Conservation (phyloP, 495 filamentous ascomycete species). For the Annulohypoxylon stygium region DNA sequence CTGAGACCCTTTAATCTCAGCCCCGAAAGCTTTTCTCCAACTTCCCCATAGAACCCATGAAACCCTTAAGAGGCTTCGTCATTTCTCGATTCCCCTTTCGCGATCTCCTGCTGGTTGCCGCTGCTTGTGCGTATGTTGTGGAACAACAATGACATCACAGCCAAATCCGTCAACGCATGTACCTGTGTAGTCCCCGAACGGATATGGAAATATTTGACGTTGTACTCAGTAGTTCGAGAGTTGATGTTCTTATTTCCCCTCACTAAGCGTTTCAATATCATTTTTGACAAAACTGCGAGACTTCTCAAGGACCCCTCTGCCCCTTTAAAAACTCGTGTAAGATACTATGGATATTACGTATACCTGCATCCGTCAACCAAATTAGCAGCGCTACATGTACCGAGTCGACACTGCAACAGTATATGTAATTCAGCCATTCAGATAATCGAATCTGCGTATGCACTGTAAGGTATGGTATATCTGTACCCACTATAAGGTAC, state of each 20-base stretch:
- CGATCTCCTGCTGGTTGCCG: slow-evolving; percentile 41
- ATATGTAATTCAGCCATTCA: background rate
- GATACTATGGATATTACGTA: slow-evolving; percentile 21
- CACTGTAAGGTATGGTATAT: slow-evolving; percentile 14
- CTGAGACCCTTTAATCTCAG: slow-evolving; percentile 40
- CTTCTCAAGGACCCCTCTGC: background rate
- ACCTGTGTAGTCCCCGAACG: slow-evolving; percentile 4
- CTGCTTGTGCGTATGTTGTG: slow-evolving; percentile 32
- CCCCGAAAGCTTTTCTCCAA: background rate
- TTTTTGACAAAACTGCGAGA: slow-evolving; percentile 19
- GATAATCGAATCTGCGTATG: background rate
- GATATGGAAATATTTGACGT: background rate
- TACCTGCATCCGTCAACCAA: slow-evolving; percentile 24
- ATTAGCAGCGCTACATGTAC: slow-evolving; percentile 11
- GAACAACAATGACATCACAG: slow-evolving; percentile 44
- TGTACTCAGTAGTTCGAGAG: background rate
- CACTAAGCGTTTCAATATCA: slow-evolving; percentile 28
- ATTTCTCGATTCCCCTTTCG: slow-evolving; percentile 42
- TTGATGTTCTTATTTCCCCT: slow-evolving; percentile 6
- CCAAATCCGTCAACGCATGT: slow-evolving; percentile 4
- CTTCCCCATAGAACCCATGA: slow-evolving; percentile 7
- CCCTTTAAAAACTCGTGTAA: slow-evolving; percentile 9
- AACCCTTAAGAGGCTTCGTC: slow-evolving; percentile 27
- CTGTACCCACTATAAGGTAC: slow-evolving; percentile 7
- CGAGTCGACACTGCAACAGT: slow-evolving; percentile 10